Base-by-base conservation (phyloP, 2,329 filamentous ascomycete species). In the Trichoderma oligosporum region DNA sequence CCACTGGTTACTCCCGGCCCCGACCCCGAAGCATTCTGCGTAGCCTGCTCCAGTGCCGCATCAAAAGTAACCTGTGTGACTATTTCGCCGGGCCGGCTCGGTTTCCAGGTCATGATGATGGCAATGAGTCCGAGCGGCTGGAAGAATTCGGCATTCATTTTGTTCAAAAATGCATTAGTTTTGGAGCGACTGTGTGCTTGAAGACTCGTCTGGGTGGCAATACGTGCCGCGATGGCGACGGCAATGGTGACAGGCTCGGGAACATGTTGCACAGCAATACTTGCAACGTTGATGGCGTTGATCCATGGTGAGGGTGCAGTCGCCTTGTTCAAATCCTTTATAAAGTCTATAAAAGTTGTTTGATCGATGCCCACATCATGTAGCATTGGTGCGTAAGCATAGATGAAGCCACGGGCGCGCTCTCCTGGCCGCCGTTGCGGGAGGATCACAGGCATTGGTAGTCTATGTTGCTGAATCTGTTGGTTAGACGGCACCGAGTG, bases 81-180 rank as follows among this genome's bases (percentile, higher is more conserved):
- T 2, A 66, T 59, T 4, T 68, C 64, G 14, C 69, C 63, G 16
- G 63, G 57, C 0, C 65, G 60, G 3, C 75, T 72, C 0, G 78
- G 76, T 51, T 78, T 78, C 70, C 74, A 83, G 1, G 78, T 78
- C 69, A 85, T 76, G 35, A 86, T 72, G 18, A 73, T 38, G 3
- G 65, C 68, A 11, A 78, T 81, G 0, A 85, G 72, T 0, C 82
- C 82, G 2, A 75, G 75, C 0, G 83, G 82, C 45, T 73, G 75
- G 66, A 86, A 86, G 58, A 83, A 76, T 3, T 79, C 72, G 7
- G 76, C 71, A 63, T 85, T 86, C 62, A 83, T 74, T 33, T 72
- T 68, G 61, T 83, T 76, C 14, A 86, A 73, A 64, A 82, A 85
- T 0, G 65, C 70, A 62, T 83, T 84, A 0, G 78, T 74, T 39